A percentile compares a stretch with the other conserved stretches of the same genome.
These are phyloP conservation scores for Zoysia pacifica DNA, from an alignment of 176 grass and related monocot species.

Conservation along the genomic window DNA sequence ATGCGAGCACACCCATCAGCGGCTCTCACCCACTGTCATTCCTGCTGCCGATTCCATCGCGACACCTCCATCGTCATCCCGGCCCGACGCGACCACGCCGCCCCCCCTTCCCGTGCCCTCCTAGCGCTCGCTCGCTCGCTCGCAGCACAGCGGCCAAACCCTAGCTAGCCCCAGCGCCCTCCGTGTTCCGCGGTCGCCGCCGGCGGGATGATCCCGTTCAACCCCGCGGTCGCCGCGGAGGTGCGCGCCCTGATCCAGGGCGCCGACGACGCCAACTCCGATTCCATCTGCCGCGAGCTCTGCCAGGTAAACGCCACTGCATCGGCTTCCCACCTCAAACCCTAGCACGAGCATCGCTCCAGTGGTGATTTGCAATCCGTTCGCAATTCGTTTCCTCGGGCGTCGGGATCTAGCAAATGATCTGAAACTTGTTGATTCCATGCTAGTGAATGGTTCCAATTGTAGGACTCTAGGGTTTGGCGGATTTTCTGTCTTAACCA, in stretches of 20 bases:
- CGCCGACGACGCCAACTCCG: constrained; percentile 58
- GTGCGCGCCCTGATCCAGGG: constrained; percentile 65
- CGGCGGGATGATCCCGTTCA: constrained; percentile 62
- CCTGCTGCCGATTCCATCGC: no score
- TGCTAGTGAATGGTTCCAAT: constrained; percentile 11
- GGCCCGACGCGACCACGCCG: no score
- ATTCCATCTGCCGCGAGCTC: constrained; percentile 47
- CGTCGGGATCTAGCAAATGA: background rate
- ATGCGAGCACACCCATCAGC: no score
- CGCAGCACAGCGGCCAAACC: constrained; percentile 21
- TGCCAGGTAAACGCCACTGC: constrained; percentile 45
- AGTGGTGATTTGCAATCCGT: no score
- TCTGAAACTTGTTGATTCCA: constrained; percentile 14
- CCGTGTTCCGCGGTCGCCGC: constrained; percentile 21
- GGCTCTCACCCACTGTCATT: no score
- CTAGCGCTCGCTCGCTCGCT: constrained; percentile 11
- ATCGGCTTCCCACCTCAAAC: background rate
- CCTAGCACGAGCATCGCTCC: no score
- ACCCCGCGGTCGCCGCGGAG: constrained; percentile 54
- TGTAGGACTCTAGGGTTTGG: constrained; percentile 35
- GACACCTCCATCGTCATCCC: no score
- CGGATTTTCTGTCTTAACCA: constrained; percentile 3
- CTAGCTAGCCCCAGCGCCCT: constrained; percentile 8
- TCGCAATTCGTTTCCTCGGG: no score
- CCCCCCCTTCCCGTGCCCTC: background rate